Conservation (phyloP, 768 basidiomycete genomes). For the Stropharia rugosoannulata region DNA sequence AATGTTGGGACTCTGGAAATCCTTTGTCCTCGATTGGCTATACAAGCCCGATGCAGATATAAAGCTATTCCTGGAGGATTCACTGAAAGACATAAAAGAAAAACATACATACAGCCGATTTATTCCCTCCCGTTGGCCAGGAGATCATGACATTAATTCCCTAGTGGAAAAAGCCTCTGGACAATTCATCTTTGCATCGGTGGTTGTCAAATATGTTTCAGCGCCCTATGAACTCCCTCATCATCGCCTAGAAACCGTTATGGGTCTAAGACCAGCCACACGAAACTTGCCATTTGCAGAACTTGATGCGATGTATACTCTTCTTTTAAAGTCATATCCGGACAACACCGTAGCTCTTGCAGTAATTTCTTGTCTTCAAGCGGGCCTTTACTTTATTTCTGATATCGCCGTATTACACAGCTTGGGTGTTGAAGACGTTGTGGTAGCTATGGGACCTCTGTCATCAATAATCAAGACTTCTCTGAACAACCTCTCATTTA, state of each 20-base stretch:
- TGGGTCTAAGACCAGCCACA: slow-evolving; percentile 9
- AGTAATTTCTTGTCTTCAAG: too few species aligned
- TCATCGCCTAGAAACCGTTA: background rate
- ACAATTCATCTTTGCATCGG: slow-evolving; percentile 6
- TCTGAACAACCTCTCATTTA: too few species aligned
- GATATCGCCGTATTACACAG: too few species aligned
- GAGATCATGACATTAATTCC: background rate
- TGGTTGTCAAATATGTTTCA: slow-evolving; percentile 7
- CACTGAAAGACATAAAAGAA: background rate
- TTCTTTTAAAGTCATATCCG: background rate
- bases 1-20: background rate
- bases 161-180: slow-evolving; percentile 4
- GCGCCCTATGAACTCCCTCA: background rate
- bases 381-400: too few species aligned
- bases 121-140: slow-evolving; percentile 2
- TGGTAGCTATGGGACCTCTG: too few species aligned
- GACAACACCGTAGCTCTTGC: too few species aligned
- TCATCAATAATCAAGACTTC: too few species aligned
- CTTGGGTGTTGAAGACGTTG: too few species aligned
- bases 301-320: slow-evolving; percentile 4
- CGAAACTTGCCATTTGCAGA: background rate
- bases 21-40: background rate
- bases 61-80: background rate
- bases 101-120: background rate
- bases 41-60: background rate